Conservation (phyloP, 148 eudicot species). For the Rhododendron mucronatum region DNA sequence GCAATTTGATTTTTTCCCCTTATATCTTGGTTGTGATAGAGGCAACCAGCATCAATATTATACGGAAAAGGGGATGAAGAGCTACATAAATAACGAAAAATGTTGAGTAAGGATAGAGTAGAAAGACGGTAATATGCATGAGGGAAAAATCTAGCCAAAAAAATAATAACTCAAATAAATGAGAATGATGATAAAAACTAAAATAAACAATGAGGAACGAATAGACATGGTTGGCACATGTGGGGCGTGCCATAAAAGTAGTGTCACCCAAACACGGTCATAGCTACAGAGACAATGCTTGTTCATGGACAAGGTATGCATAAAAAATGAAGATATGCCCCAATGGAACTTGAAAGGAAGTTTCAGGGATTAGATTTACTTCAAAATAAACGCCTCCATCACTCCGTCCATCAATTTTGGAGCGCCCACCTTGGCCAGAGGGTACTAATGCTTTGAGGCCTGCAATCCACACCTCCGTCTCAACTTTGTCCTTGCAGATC, state of each 20-base stretch:
- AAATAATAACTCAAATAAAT: background rate
- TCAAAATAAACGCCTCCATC: conserved; percentile 79
- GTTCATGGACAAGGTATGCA: background rate
- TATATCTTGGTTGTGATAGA: background rate
- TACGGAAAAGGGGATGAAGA: background rate
- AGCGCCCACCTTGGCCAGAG: conserved; percentile 82
- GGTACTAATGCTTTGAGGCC: conserved; percentile 80
- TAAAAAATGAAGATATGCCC: background rate
- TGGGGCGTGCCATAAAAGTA: background rate
- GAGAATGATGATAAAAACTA: background rate
- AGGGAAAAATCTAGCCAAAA: background rate
- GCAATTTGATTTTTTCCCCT: background rate
- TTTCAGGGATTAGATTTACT: conserved; percentile 31
- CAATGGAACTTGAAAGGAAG: background rate
- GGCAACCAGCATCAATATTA: background rate
- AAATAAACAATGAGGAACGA: background rate
- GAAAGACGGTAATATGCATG: background rate
- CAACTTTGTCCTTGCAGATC: conserved; percentile 98
- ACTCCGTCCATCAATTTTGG: conserved; percentile 93
- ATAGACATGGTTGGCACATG: background rate
- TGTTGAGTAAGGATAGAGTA: background rate
- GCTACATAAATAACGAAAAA: background rate
- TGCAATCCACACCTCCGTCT: conserved; percentile 94
- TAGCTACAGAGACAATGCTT: background rate
- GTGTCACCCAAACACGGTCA: background rate